A percentile compares a stretch with the other conserved stretches of the same genome.
These are phyloP conservation scores for Oidiodendron maius DNA, from an alignment of 495 filamentous ascomycete genomes.

Conservation along the genomic window DNA sequence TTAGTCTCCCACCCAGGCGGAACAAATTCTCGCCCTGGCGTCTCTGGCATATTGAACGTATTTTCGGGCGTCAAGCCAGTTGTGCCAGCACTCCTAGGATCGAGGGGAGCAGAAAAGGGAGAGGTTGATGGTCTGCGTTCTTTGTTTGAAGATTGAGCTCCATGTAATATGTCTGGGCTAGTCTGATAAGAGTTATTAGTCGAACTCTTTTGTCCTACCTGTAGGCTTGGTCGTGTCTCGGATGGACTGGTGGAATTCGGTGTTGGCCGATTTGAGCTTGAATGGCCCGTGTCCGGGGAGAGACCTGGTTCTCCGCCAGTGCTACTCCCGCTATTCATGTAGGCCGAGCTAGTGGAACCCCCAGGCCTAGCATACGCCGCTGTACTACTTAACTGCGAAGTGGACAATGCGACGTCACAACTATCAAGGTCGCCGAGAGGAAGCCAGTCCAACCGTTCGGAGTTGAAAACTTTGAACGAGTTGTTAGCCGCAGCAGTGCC, in stretches of 20 bases:
- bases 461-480: not conserved
- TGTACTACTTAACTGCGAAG: constrained; percentile 14
- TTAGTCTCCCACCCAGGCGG: constrained; percentile 32
- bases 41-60: constrained; percentile 27
- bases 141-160: constrained; percentile 23
- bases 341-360: constrained; percentile 19
- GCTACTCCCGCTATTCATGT: constrained; percentile 24
- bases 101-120: constrained; percentile 15
- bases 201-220: constrained; percentile 23
- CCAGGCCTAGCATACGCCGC: constrained; percentile 7
- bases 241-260: constrained; percentile 47
- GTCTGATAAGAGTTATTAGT: constrained; percentile 33
- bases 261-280: constrained; percentile 39
- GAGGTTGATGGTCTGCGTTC: constrained; percentile 16
- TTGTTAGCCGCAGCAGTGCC: not conserved
- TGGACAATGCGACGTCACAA: constrained; percentile 22
- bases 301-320: constrained; percentile 11
- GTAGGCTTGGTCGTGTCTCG: constrained; percentile 28
- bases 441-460: constrained; percentile 12
- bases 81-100: constrained; percentile 14
- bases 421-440: not conserved
- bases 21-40: constrained; percentile 31
- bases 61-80: constrained; percentile 22
- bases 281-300: constrained; percentile 29
- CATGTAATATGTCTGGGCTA: constrained; percentile 35